These are phyloP conservation scores for Psilocybe cyanescens DNA, from an alignment of 768 basidiomycete species.

Conservation along the genomic window DNA sequence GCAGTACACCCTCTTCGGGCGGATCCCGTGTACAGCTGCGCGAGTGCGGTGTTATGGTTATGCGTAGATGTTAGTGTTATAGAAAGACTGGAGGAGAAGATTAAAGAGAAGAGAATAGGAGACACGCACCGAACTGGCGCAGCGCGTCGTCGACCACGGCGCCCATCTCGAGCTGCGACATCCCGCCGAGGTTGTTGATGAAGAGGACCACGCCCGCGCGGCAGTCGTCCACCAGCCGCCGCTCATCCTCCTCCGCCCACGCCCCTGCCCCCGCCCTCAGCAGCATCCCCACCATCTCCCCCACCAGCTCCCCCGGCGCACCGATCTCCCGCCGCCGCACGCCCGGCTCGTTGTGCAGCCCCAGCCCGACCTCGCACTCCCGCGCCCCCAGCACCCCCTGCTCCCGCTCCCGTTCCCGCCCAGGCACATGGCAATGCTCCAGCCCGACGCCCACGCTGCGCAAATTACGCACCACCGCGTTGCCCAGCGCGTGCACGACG, in stretches of 20 bases:
- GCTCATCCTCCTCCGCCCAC: conserved; percentile 36
- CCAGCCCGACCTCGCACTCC: conserved; percentile 54
- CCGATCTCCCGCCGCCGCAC: conserved; percentile 40
- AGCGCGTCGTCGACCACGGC: conserved; percentile 49
- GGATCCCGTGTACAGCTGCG: conserved; percentile 32
- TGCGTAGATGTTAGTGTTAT: no score
- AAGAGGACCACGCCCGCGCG: conserved; percentile 49
- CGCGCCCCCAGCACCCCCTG: conserved; percentile 22
- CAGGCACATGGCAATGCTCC: conserved; percentile 64
- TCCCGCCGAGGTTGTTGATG: conserved; percentile 59
- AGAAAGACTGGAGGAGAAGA: background rate
- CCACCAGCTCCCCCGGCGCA: conserved; percentile 29
- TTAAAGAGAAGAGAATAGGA: background rate
- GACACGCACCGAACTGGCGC: conserved; percentile 43
- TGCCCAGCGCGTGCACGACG: conserved; percentile 36
- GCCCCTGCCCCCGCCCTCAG: conserved; percentile 23
- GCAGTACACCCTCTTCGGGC: conserved; percentile 45
- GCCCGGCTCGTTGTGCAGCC: conserved; percentile 61
- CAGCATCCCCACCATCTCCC: conserved; percentile 47
- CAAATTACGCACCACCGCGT: conserved; percentile 34
- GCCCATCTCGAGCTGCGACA: conserved; percentile 55
- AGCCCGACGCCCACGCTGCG: conserved; percentile 45
- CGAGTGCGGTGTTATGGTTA: background rate
- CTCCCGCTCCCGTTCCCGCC: conserved; percentile 27
- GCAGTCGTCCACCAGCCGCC: background rate